phyloP scores from a whole-genome alignment of 257 asterid species.

The Solanum ahanhuiri region DNA sequence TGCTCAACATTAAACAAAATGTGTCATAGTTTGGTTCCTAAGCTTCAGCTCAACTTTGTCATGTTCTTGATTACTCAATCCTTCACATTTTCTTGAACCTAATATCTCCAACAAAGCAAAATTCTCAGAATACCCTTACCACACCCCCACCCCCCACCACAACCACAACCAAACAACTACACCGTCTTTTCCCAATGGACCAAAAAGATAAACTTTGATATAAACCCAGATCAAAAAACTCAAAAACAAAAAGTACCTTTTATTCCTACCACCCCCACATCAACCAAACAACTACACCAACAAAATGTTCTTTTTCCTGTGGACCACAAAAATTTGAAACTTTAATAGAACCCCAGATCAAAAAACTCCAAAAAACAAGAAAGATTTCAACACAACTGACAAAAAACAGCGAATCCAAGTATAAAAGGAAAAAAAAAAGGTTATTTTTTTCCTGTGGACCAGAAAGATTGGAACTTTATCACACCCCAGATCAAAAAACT shows the following conservation, averaged over 20 bases:
- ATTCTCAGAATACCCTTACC: not conserved
- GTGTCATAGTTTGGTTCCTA: not conserved
- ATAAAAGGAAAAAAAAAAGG: not conserved
- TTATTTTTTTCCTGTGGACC: not conserved
- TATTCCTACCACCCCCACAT: not conserved
- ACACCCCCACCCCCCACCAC: not conserved
- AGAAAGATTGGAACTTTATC: not conserved
- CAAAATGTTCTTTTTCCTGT: not conserved
- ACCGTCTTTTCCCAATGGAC: not conserved
- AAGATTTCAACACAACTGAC: not conserved
- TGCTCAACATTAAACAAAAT: not conserved
- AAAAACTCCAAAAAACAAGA: not conserved
- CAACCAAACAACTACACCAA: not conserved
- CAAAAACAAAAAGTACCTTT: not conserved
- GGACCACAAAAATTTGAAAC: not conserved
- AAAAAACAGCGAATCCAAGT: not conserved
- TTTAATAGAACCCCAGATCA: not conserved
- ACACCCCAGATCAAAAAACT: not conserved
- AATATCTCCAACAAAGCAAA: not conserved
- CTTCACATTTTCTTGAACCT: not conserved
- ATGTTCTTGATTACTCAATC: not conserved
- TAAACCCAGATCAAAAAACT: not conserved
- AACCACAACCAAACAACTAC: not conserved
- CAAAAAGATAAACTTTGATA: not conserved
- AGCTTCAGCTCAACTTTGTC: not conserved